These are phyloP conservation scores for Neckera pumila DNA, from an alignment of 225 moss, liverwort and hornwort genomes.

Conservation along the genomic window DNA sequence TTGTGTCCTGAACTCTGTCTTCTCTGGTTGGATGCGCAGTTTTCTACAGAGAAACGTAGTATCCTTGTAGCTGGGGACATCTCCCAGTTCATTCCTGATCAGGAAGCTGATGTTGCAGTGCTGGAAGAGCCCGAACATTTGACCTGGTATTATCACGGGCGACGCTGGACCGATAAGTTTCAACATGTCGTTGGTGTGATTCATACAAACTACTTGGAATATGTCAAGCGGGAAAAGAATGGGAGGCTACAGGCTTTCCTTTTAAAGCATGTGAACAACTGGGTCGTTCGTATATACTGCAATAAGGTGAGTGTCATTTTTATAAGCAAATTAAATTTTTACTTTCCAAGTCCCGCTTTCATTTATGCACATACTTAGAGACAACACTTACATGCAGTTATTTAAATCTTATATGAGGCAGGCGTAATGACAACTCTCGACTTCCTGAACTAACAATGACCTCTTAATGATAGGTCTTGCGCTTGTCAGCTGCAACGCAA, in stretches of 20 bases:
- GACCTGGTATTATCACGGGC: slow-evolving; percentile 92
- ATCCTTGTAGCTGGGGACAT: slow-evolving; percentile 88
- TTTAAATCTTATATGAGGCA: background rate
- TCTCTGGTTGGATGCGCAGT: slow-evolving; percentile 39
- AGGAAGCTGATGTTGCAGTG: slow-evolving; percentile 87
- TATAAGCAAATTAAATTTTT: background rate
- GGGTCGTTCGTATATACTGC: slow-evolving; percentile 73
- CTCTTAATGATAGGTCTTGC: slow-evolving; percentile 49
- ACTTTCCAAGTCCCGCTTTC: background rate
- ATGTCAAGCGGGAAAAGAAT: slow-evolving; percentile 84
- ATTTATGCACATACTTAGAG: background rate
- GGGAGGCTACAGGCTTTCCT: slow-evolving; percentile 67
- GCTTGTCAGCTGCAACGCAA: slow-evolving; percentile 89
- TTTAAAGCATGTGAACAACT: slow-evolving; percentile 69
- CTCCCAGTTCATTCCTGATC: slow-evolving; percentile 76
- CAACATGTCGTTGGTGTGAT: slow-evolving; percentile 90
- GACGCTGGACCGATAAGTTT: slow-evolving; percentile 90
- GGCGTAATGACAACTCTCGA: background rate
- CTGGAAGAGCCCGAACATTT: slow-evolving; percentile 96
- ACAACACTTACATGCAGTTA: background rate
- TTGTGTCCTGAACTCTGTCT: background rate
- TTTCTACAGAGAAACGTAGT: slow-evolving; percentile 77
- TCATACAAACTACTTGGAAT: slow-evolving; percentile 96
- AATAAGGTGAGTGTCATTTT: slow-evolving; percentile 36
- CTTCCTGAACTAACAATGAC: background rate